Percentiles rank a stretch among this genome's conserved stretches.
Evolutionary conservation across 1,284 basidiomycete genomes (phyloP).

Genomic region (Sporisorium scitamineum): DNA sequence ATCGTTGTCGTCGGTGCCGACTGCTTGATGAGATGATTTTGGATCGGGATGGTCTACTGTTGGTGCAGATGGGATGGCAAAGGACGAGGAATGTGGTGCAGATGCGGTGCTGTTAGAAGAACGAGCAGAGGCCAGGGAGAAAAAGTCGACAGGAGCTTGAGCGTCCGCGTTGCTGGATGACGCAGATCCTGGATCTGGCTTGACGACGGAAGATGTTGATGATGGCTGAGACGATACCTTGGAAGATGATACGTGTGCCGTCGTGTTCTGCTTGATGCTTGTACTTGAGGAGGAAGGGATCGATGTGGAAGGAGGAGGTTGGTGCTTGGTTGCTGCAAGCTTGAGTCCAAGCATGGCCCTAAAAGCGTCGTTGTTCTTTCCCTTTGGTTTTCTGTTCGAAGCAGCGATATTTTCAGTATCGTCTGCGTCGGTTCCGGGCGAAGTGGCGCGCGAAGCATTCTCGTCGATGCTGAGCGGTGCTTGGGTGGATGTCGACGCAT

Average conservation of each 20-base stretch:
- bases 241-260: neutral
- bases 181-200: neutral
- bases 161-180: constrained; percentile 13
- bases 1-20: neutral
- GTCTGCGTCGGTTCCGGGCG: neutral
- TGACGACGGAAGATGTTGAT: neutral
- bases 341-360: constrained; percentile 68
- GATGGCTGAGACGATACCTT: neutral
- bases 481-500: constrained; percentile 1
- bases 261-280: neutral
- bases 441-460: neutral
- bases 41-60: constrained; percentile 23
- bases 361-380: constrained; percentile 65
- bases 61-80: constrained; percentile 56
- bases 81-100: neutral
- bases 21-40: neutral
- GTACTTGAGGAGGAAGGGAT: neutral
- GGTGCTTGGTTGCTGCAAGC: constrained; percentile 26
- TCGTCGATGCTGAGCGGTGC: constrained; percentile 15
- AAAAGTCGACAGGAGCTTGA: constrained; percentile 39
- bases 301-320: constrained; percentile 3
- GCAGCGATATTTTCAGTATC: neutral
- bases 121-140: constrained; percentile 27
- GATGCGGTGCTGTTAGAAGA: constrained; percentile 2
- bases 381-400: constrained; percentile 15